Evolutionary conservation across 2,329 filamentous ascomycete genomes (phyloP), one percentile per base, ranked within the genome.

Genomic region (Penicillium sp.): DNA sequence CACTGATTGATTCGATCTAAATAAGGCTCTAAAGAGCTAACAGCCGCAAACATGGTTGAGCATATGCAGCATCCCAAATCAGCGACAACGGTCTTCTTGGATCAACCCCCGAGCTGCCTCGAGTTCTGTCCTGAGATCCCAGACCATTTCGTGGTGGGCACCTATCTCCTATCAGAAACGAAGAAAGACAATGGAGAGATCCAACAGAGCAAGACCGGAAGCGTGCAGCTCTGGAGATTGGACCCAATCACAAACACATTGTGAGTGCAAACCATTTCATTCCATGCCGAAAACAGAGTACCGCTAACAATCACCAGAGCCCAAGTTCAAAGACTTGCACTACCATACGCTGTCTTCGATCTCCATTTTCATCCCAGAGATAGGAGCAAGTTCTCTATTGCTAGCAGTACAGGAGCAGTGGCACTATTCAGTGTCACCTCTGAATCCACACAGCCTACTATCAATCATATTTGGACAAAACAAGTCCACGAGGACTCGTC

Each of bases 321-420:
- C 2, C 75, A 80, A 51, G 64, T 86, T 4, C 83, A 89, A 65
- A 86, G 81, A 1, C 58, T 86, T 4, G 65, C 76, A 5, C 84
- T 88, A 21, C 81, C 85, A 4, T 90, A 85, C 47, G 92, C 90
- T 6, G 81, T 96, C 26, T 81, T 96, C 48, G 92, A 96, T 68
- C 76, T 96, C 28, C 89, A 92, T 62, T 97, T 96, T 70, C 84
- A 86, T 54, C 83, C 82, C 1, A 66, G 73, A 47, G 69, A 77
- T 48, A 74, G 71, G 45, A 78, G 79, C 28, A 73, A 88, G 3
- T 79, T 95, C 48, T 90, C 85, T 9, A 84, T 87, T 3, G 89
- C 90, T 8, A 89, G 88, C 1, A 96, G 90, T 56, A 89, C 87
- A 69, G 58, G 73, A 87, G 42, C 62, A 16, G 63, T 72, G 2